Conservation (phyloP, 345 rosid genomes). For the Corymbia maculata region DNA sequence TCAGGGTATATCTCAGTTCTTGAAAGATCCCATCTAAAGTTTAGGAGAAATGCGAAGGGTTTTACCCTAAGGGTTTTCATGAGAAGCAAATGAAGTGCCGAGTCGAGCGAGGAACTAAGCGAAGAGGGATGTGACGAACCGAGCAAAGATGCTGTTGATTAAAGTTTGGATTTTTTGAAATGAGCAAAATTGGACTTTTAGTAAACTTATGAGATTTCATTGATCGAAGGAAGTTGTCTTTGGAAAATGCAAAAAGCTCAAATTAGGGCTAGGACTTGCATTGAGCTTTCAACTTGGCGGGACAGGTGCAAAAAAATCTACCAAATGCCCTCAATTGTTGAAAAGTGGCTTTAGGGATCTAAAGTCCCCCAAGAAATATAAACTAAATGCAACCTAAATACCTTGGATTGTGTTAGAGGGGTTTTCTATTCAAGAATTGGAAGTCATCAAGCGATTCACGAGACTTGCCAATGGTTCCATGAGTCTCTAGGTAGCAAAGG, state of each 20-base stretch:
- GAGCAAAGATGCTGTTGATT: not conserved
- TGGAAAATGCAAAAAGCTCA: not conserved
- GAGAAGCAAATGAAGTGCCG: rapidly evolving
- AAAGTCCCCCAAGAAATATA: too few species aligned
- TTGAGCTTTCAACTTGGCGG: rapidly evolving
- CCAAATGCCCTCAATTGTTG: not conserved
- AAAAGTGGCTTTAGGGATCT: too few species aligned
- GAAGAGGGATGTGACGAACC: not conserved
- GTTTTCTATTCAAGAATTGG: not conserved
- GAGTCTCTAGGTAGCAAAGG: not conserved
- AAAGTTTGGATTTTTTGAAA: not conserved
- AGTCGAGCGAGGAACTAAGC: not conserved
- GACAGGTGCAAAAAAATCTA: rapidly evolving
- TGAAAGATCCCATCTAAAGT: not conserved
- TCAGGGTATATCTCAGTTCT: not conserved
- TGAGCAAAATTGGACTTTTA: not conserved
- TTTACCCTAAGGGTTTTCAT: not conserved
- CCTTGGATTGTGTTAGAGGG: not conserved
- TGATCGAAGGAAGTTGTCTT: not conserved
- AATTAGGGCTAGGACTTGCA: rapidly evolving
- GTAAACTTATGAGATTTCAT: too few species aligned
- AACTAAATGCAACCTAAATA: rapidly evolving
- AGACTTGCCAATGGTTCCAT: not conserved
- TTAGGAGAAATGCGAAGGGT: too few species aligned
- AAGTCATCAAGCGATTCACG: not conserved